Conservation (phyloP, 306 rosid genomes). For the Castanea crenata region DNA sequence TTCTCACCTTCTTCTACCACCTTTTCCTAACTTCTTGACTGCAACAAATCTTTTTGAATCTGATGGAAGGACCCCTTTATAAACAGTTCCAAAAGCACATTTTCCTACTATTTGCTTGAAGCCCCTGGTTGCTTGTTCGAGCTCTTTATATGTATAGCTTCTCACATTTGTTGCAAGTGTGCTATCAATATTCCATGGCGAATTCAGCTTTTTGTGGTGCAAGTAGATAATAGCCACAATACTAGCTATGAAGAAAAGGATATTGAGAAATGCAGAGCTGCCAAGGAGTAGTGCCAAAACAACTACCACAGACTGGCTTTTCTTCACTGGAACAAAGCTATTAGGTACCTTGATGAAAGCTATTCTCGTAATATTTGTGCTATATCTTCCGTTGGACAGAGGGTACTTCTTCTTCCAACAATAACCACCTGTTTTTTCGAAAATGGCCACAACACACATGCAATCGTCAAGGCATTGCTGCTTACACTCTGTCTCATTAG, state of each 20-base stretch:
- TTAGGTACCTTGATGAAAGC: constrained; percentile 5
- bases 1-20: constrained; percentile 35
- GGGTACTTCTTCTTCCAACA: constrained; percentile 31
- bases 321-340: not conserved
- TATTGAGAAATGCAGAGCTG: constrained; percentile 27
- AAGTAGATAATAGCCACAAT: not conserved
- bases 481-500: not conserved
- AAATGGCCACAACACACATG: constrained; percentile 1
- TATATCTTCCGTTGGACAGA: constrained; percentile 21
- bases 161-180: not conserved
- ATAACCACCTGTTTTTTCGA: not conserved
- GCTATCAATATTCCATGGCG: too few relatives aligned
- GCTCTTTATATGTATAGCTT: constrained; percentile 10
- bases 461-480: constrained; percentile 21
- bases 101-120: constrained; percentile 27
- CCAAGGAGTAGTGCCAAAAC: constrained; percentile 27
- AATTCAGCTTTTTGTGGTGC: not conserved
- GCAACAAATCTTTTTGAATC: constrained; percentile 30
- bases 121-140: constrained; percentile 25
- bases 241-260: not conserved
- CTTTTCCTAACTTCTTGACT: constrained; percentile 25
- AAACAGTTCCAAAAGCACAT: constrained; percentile 28
- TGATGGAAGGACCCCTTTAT: constrained; percentile 30
- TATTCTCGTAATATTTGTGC: not conserved
- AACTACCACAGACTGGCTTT: constrained; percentile 5